These are phyloP conservation scores for Lactarius psammicola DNA, from an alignment of 768 basidiomycete species.

Conservation along the genomic window DNA sequence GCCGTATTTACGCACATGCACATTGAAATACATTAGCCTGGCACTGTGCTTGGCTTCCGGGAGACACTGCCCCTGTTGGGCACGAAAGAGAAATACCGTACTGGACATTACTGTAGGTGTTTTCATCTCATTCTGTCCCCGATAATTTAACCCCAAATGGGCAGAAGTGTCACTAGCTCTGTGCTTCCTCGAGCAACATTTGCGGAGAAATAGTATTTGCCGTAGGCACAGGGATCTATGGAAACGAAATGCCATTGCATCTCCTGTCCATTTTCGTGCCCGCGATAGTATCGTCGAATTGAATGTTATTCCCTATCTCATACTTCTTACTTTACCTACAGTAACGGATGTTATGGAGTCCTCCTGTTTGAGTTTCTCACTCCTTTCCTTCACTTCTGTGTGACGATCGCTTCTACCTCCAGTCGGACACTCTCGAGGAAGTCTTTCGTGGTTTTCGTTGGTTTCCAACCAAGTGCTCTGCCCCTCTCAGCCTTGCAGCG, in stretches of 20 bases:
- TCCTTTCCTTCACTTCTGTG: constrained; percentile 10
- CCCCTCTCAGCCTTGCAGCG: constrained; percentile 45
- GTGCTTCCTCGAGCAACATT: not conserved
- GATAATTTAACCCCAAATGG: not conserved
- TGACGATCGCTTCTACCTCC: constrained; percentile 40
- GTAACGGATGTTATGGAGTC: no score
- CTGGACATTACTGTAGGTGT: not conserved
- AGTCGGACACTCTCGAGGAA: constrained; percentile 48
- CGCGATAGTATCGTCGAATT: not conserved
- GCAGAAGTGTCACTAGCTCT: not conserved
- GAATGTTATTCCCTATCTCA: not conserved
- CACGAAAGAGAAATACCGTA: not conserved
- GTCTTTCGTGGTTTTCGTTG: constrained; percentile 47
- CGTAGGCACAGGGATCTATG: not conserved
- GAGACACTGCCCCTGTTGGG: not conserved
- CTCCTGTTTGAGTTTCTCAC: not conserved
- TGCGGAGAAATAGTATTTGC: not conserved
- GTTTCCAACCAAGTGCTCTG: constrained; percentile 51
- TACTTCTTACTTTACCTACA: not conserved
- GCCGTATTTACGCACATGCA: not conserved
- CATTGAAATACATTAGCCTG: not conserved
- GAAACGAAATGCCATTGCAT: not conserved
- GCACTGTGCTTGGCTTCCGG: not conserved
- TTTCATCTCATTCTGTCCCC: not conserved
- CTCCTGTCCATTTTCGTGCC: not conserved